A percentile compares a stretch with the other conserved stretches of the same genome.
These are phyloP conservation scores for Neonectria sp. DNA, from an alignment of 2,329 filamentous ascomycete genomes.

Conservation along the genomic window DNA sequence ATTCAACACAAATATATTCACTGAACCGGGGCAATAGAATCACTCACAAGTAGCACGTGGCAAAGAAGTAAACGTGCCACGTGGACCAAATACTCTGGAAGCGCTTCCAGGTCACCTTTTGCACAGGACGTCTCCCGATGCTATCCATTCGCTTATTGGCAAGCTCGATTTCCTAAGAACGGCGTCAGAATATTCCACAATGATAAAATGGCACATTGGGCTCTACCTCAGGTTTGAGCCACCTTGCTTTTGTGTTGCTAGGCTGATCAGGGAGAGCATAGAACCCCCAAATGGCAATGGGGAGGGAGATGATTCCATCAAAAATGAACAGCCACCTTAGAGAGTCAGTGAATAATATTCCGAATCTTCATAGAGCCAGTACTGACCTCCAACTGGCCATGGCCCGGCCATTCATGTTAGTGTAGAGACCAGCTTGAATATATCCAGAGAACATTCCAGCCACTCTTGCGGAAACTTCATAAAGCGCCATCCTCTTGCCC, in stretches of 20 bases:
- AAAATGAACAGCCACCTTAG: slow-evolving; percentile 59
- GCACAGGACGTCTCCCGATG: slow-evolving; percentile 22
- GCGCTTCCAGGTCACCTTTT: slow-evolving; percentile 30
- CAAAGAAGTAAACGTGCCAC: slow-evolving; percentile 34
- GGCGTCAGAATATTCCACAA: neutral
- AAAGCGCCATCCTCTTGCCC: slow-evolving; percentile 48
- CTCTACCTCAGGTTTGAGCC: slow-evolving; percentile 22
- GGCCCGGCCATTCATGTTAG: slow-evolving; percentile 50
- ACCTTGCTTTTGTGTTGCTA: slow-evolving; percentile 27
- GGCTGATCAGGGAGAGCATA: slow-evolving; percentile 35
- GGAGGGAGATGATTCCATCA: slow-evolving; percentile 45
- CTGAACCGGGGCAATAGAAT: rapidly evolving
- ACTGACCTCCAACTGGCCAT: slow-evolving; percentile 33
- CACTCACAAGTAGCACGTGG: slow-evolving; percentile 27
- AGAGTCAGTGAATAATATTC: neutral
- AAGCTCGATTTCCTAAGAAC: slow-evolving; percentile 20
- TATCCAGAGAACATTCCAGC: slow-evolving; percentile 51
- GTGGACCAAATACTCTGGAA: slow-evolving; percentile 31
- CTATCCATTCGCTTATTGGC: slow-evolving; percentile 29
- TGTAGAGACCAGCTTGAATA: slow-evolving; percentile 55
- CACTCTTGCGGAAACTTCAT: slow-evolving; percentile 40
- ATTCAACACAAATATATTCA: neutral
- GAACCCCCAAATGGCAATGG: slow-evolving; percentile 37
- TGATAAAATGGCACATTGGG: too few relatives aligned
- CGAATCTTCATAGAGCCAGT: rapidly evolving